phyloP scores from a whole-genome alignment of 2,329 filamentous ascomycete species.

The Botryotinia convoluta region DNA sequence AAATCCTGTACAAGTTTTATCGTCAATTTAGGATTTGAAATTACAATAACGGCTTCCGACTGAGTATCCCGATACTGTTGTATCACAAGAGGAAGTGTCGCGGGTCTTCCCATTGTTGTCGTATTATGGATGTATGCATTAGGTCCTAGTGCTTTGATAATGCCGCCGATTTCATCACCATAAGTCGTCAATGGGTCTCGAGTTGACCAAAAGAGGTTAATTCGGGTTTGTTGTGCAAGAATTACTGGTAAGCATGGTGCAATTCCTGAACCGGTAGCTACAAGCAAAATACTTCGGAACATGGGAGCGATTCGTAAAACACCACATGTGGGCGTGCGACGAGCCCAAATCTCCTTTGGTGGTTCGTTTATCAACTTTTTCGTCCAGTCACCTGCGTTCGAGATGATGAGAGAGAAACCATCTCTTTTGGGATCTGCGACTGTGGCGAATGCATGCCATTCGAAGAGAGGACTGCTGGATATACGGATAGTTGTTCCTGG shows the following conservation, averaged over 20 bases:
- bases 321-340: conserved; percentile 64
- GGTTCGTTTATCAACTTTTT: conserved; percentile 58
- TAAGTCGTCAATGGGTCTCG: conserved; percentile 39
- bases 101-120: conserved; percentile 37
- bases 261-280: conserved; percentile 72
- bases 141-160: conserved; percentile 37
- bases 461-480: conserved; percentile 59
- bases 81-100: conserved; percentile 39
- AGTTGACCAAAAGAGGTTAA: conserved; percentile 41
- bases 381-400: conserved; percentile 76
- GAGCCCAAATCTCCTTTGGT: conserved; percentile 63
- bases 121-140: conserved; percentile 41
- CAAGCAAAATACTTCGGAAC: conserved; percentile 63
- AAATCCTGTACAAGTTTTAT: conserved; percentile 42
- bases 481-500: conserved; percentile 58
- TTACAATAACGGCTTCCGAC: conserved; percentile 42
- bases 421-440: conserved; percentile 57
- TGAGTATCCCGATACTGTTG: conserved; percentile 35
- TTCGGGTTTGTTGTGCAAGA: conserved; percentile 27
- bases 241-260: conserved; percentile 56
- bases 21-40: conserved; percentile 42
- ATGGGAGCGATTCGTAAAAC: conserved; percentile 66
- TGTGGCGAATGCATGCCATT: conserved; percentile 76
- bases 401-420: conserved; percentile 65
- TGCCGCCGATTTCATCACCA: conserved; percentile 38